Base-by-base conservation (phyloP, 78 protist genomes). In the Dictyostelium intermedium region DNA sequence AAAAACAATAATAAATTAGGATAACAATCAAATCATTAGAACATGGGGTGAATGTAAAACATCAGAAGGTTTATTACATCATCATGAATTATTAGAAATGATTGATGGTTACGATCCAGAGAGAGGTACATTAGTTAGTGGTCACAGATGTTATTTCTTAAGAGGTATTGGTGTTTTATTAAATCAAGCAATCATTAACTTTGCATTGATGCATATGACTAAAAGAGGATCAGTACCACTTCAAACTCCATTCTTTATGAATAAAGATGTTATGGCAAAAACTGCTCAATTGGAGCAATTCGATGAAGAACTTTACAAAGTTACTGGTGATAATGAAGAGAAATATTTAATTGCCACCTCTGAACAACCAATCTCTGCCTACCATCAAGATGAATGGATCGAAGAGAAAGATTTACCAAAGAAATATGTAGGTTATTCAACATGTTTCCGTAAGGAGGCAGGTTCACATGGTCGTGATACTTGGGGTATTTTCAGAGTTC, bases 381-480 rank as follows among this genome's bases (percentile, higher is more conserved):
- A 39, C 93, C 99, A 99, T 97, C 82, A 61, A 20, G 93, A 92
- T 43, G 97, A 96, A 78, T 93, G 97, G 94, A 10, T 96, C 73
- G 92, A 91, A 43, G 85, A 82, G 32, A 81, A 92, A 83, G 60
- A 83, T 32, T 82, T 95, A 14, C 99, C 99, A 80, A 39, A 96
- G 41, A 92, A 91, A 23, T 98, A 99, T 95, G 98, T 97, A 5
- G 99, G 99, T 34, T 53, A 56, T 96, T 99, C 99, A 30, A 98
- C 99, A 5, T 99, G 99, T 97, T 99, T 99, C 99, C 95, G 99
- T 37, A 99, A 99, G 97, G 99, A 99, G 95, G 99, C 98, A 0
- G 99, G 99, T 82, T 45, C 98, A n/a, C 99, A 97, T 78, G 99
- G 99, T 27, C 96, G 95, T 35, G 99, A 99, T 95, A 96, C 98